Conservation (phyloP, 148 eudicot genomes). For the Rhododendron henanense region DNA sequence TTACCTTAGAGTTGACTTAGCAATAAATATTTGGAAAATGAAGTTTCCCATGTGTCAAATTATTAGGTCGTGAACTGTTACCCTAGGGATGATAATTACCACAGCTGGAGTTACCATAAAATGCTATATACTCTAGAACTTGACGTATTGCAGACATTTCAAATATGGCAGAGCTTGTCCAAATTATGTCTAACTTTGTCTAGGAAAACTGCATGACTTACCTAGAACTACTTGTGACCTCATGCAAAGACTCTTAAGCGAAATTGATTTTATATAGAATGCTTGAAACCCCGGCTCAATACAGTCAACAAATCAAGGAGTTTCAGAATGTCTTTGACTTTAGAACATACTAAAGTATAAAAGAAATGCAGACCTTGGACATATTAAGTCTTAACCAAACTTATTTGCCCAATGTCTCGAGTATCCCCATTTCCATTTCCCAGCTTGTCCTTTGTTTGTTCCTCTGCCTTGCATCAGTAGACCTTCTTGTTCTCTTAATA, state of each 20-base stretch:
- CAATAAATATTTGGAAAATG: neutral
- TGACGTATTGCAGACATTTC: neutral
- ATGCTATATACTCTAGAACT: neutral
- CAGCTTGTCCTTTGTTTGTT: neutral
- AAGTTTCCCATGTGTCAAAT: neutral
- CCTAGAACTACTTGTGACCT: neutral
- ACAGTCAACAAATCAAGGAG: neutral
- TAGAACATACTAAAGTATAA: neutral
- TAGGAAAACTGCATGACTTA: neutral
- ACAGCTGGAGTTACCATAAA: neutral
- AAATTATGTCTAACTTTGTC: neutral
- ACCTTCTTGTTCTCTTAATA: neutral
- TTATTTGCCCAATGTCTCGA: neutral
- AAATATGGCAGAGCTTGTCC: neutral
- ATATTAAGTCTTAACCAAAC: neutral
- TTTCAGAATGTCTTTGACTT: neutral
- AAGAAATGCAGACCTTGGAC: neutral
- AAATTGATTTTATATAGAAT: neutral
- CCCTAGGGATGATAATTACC: neutral
- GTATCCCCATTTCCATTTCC: neutral
- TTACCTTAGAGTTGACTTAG: neutral
- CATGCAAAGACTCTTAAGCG: neutral
- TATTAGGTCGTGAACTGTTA: neutral
- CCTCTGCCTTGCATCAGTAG: neutral
- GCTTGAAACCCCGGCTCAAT: neutral